A percentile compares a stretch with the other conserved stretches of the same genome.
Evolutionary conservation across 352 stramenopile species (phyloP).

Genomic region (Thraustochytrium striatum): DNA sequence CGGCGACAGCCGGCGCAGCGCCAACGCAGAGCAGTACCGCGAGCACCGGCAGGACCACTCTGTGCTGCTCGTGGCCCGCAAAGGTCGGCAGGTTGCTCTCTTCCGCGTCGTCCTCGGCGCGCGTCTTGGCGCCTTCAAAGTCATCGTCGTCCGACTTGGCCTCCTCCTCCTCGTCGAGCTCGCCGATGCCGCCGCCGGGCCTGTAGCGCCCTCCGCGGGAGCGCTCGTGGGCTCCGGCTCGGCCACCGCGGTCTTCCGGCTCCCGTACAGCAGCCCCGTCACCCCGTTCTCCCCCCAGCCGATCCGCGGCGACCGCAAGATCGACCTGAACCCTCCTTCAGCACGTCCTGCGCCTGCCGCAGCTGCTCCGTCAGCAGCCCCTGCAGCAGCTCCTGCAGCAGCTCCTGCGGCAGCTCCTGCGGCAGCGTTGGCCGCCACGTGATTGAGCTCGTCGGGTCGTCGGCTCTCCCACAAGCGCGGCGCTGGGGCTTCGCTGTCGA

Average conservation of each 20-base stretch:
- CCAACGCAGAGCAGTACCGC: background rate
- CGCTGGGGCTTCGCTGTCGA: background rate
- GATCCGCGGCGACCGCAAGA: background rate
- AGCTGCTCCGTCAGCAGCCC: background rate
- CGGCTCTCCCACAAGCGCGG: background rate
- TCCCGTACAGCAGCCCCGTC: background rate
- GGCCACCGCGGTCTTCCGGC: background rate
- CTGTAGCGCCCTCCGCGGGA: background rate
- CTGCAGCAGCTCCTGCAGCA: background rate
- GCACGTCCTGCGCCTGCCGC: background rate
- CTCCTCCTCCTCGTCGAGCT: background rate
- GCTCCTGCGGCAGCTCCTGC: background rate
- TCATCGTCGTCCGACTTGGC: background rate
- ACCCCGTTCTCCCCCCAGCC: background rate
- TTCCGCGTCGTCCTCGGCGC: constrained; percentile 11
- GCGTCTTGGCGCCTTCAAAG: background rate
- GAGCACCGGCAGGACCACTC: background rate
- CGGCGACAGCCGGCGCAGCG: background rate
- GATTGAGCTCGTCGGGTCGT: background rate
- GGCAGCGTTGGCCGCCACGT: background rate
- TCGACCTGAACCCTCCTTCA: background rate
- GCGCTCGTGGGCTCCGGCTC: background rate
- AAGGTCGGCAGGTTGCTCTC: background rate
- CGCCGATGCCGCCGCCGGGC: background rate
- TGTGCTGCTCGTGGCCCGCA: background rate